These are phyloP conservation scores for Yamadazyma sp. DNA, from an alignment of 1,139 yeast species.

Conservation along the genomic window DNA sequence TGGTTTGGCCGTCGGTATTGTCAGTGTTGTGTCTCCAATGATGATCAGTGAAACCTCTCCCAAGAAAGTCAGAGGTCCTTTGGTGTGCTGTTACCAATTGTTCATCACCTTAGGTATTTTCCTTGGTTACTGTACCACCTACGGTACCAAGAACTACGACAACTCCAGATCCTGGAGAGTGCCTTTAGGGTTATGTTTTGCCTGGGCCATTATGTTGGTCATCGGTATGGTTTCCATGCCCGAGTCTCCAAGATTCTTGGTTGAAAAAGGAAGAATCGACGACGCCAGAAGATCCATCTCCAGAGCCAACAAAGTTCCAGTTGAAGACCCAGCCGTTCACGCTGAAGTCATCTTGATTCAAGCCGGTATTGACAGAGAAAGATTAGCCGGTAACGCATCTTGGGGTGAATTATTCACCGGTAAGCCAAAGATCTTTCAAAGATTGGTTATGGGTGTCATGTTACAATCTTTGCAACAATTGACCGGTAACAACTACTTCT, in stretches of 20 bases:
- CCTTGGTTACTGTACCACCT: slow-evolving; percentile 65
- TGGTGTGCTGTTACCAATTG: slow-evolving; percentile 69
- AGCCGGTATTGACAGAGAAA: slow-evolving; percentile 17
- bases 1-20: slow-evolving; percentile 75
- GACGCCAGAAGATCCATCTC: slow-evolving; percentile 54
- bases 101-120: slow-evolving; percentile 70
- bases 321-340: slow-evolving; percentile 58
- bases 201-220: slow-evolving; percentile 60
- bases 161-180: slow-evolving; percentile 62
- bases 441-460: slow-evolving; percentile 65
- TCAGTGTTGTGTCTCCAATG: slow-evolving; percentile 67
- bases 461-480: slow-evolving; percentile 58
- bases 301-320: slow-evolving; percentile 59
- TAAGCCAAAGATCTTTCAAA: slow-evolving; percentile 63
- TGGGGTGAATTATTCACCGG: slow-evolving; percentile 35
- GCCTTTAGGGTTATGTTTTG: slow-evolving; percentile 53
- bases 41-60: slow-evolving; percentile 75
- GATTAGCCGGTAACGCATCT: slow-evolving; percentile 14
- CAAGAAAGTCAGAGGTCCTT: slow-evolving; percentile 65
- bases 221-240: slow-evolving; percentile 42
- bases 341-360: slow-evolving; percentile 57
- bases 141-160: slow-evolving; percentile 61
- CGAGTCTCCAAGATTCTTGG: slow-evolving; percentile 59
- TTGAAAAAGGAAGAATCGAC: slow-evolving; percentile 34
- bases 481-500: slow-evolving; percentile 80